A percentile compares a stretch with the other conserved stretches of the same genome.
Evolutionary conservation across 78 protist species (phyloP).

Genomic region (Dictyostelium discoideum): dicty_2.7 NC_007091.3:4790001-4790500

Average conservation of each 20-base stretch:
- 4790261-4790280: neutral
- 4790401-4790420: no score
- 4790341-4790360: neutral
- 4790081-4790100: neutral
- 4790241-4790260: neutral
- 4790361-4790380: neutral
- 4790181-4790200: conserved; percentile 14
- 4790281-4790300: neutral
- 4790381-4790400: neutral
- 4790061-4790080: neutral
- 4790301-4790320: neutral
- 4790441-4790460: neutral
- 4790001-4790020: neutral
- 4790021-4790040: neutral
- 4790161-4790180: neutral
- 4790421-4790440: neutral
- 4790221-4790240: neutral
- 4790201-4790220: conserved; percentile 44
- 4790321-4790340: neutral
- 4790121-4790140: neutral
- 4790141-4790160: neutral
- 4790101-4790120: neutral
- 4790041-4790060: neutral
- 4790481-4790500: no score
- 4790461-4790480: no score